Conservation (phyloP, 768 basidiomycete species). For the Tubosaeta brunneosetosa region DNA sequence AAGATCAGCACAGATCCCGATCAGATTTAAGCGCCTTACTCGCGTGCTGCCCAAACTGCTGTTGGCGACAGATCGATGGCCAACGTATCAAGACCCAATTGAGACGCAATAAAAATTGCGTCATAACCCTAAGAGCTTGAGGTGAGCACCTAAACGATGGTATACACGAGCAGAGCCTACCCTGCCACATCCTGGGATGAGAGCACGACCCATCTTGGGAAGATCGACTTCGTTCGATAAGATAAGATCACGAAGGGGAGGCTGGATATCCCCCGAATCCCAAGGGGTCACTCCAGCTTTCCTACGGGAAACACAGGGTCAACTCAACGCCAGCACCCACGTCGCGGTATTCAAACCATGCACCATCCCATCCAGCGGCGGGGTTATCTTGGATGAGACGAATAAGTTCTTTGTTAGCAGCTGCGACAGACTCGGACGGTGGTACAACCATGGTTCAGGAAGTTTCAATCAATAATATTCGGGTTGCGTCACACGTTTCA, state of each 20-base stretch:
- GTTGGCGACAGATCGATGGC: slow-evolving; percentile 17
- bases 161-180: slow-evolving; percentile 3
- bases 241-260: slow-evolving; percentile 49
- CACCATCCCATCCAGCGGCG: slow-evolving; percentile 16
- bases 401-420: slow-evolving; percentile 4
- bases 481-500: no score
- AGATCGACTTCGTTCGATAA: slow-evolving; percentile 41
- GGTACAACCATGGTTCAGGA: background rate
- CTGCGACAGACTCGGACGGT: background rate
- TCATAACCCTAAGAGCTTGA: slow-evolving; percentile 14
- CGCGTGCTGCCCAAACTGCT: slow-evolving; percentile 15
- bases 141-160: background rate
- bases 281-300: slow-evolving; percentile 53
- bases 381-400: slow-evolving; percentile 13
- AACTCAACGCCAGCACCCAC: background rate
- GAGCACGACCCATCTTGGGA: slow-evolving; percentile 40
- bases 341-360: slow-evolving; percentile 8
- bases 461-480: no score
- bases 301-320: slow-evolving; percentile 29
- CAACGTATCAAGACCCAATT: slow-evolving; percentile 14
- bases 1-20: background rate
- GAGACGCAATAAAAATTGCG: slow-evolving; percentile 14
- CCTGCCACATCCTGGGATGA: slow-evolving; percentile 60
- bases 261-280: slow-evolving; percentile 54
- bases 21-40: slow-evolving; percentile 10